phyloP scores from a whole-genome alignment of 2,329 filamentous ascomycete species.

The Verticillium nonalfalfae region DNA sequence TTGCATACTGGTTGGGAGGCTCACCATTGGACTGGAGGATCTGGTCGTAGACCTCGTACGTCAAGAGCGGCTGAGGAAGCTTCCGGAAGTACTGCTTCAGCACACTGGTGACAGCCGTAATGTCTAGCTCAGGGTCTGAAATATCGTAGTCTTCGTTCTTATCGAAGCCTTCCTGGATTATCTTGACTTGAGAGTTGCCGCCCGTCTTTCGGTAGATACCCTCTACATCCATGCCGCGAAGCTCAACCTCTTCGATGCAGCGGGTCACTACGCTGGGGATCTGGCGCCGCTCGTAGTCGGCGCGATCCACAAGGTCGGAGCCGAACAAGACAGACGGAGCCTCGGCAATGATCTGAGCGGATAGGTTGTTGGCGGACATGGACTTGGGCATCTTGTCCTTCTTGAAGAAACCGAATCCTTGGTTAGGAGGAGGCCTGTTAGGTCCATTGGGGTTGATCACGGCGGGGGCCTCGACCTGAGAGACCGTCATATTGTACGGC shows the following conservation, averaged over 20 bases:
- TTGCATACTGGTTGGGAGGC: not conserved
- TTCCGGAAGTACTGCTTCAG: constrained; percentile 98
- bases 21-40: constrained; percentile 75
- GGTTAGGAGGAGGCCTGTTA: constrained; percentile 22
- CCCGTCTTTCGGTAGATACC: constrained; percentile 98
- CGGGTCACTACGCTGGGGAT: constrained; percentile 87
- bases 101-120: constrained; percentile 91
- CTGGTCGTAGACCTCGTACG: constrained; percentile 85
- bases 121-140: constrained; percentile 87
- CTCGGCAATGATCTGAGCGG: constrained; percentile 36
- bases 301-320: constrained; percentile 77
- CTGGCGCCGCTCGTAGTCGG: constrained; percentile 81
- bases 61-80: constrained; percentile 81
- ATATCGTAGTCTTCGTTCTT: constrained; percentile 82
- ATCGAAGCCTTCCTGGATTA: constrained; percentile 88
- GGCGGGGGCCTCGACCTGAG: constrained; percentile 43
- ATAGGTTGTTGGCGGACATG: constrained; percentile 34
- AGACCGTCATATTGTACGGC: constrained; percentile 63
- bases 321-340: constrained; percentile 68
- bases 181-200: constrained; percentile 83
- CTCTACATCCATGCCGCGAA: constrained; percentile 94
- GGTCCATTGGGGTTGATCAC: constrained; percentile 21
- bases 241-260: constrained; percentile 94
- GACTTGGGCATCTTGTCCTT: constrained; percentile 47
- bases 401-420: constrained; percentile 68